Conservation (phyloP, 768 basidiomycete species). For the Galerina marginata region DNA sequence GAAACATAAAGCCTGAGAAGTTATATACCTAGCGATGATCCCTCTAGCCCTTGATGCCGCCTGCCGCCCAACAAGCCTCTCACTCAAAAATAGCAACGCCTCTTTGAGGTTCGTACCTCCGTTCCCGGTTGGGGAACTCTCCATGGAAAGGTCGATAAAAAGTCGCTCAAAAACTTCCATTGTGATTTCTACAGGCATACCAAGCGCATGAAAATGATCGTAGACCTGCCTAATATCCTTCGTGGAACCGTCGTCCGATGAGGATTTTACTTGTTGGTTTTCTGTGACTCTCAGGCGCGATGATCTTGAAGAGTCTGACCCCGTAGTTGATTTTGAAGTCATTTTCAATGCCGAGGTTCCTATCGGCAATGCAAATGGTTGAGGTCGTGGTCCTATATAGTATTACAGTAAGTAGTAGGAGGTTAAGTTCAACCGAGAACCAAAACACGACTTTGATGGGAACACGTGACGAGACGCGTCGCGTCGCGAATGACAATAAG, state of each 20-base stretch:
- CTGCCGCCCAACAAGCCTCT: constrained; percentile 16
- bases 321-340: too few relatives aligned
- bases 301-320: too few relatives aligned
- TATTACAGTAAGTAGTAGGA: too few relatives aligned
- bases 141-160: not conserved
- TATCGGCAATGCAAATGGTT: not conserved
- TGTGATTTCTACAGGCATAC: constrained; percentile 17
- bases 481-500: not conserved
- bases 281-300: not conserved
- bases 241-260: not conserved
- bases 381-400: not conserved
- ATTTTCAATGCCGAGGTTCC: too few relatives aligned
- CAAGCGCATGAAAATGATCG: constrained; percentile 4
- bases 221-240: constrained; percentile 4
- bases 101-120: not conserved
- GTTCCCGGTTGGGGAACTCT: too few relatives aligned
- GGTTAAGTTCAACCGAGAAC: not conserved
- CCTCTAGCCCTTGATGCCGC: constrained; percentile 7
- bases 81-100: not conserved
- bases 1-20: not conserved
- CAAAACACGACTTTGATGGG: not conserved
- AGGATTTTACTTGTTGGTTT: not conserved
- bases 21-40: constrained; percentile 8
- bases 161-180: constrained; percentile 9
- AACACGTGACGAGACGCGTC: constrained; percentile 1